These are phyloP conservation scores for Wolfiporia cocos DNA, from an alignment of 1,284 basidiomycete genomes.

Conservation along the genomic window DNA sequence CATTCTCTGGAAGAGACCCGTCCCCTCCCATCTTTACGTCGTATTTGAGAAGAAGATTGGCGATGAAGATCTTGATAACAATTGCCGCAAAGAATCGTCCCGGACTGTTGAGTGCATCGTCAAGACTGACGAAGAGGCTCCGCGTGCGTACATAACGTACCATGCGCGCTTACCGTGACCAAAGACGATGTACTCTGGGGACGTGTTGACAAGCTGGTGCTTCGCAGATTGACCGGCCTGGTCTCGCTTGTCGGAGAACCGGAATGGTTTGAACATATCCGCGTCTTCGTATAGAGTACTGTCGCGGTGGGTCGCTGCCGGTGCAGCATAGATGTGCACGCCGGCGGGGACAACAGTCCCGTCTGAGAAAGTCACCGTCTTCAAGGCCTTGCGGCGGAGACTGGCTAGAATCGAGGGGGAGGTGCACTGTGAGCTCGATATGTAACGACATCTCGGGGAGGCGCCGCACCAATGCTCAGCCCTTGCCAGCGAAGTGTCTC, in stretches of 20 bases:
- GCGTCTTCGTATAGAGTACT: background rate
- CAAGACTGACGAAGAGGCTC: background rate
- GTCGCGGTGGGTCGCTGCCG: background rate
- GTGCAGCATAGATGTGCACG: background rate
- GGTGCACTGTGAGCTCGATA: background rate
- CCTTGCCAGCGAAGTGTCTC: background rate
- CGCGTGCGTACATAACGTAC: background rate
- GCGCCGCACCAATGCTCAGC: background rate
- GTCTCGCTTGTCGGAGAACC: background rate
- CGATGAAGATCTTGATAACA: background rate
- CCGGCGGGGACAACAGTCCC: background rate
- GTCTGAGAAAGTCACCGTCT: background rate
- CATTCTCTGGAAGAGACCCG: background rate
- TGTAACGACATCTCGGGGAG: background rate
- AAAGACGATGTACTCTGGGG: background rate
- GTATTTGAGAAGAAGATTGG: background rate
- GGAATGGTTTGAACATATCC: background rate
- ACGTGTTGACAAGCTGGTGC: background rate
- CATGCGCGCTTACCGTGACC: background rate
- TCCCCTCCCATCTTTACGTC: background rate
- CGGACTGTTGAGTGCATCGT: background rate
- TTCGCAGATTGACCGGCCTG: background rate
- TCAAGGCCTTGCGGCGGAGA: background rate
- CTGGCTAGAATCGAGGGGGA: background rate
- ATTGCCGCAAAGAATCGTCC: background rate